Percentiles rank a stretch among this genome's conserved stretches.
Evolutionary conservation across 1,284 basidiomycete species (phyloP).

Genomic region (Microbotryum intermedium): DNA sequence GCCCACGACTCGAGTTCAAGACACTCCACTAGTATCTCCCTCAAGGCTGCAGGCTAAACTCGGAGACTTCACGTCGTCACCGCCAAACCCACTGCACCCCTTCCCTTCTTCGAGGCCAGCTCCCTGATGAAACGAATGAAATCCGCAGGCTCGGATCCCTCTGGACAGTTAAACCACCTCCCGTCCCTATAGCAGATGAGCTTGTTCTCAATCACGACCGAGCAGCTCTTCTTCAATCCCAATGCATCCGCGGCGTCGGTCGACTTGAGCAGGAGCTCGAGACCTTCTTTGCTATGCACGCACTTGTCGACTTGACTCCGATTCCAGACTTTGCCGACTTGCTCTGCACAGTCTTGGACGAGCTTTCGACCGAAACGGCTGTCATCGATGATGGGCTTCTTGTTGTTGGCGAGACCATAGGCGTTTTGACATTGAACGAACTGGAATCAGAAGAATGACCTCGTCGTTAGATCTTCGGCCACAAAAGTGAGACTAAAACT

Average conservation of each 20-base stretch:
- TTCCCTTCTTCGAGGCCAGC: not conserved
- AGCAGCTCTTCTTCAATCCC: conserved; percentile 29
- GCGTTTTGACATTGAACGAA: conserved; percentile 27
- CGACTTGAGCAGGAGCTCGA: conserved; percentile 10
- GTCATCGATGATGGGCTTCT: conserved; percentile 25
- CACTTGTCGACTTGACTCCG: conserved; percentile 12
- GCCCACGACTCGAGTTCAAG: too few relatives aligned
- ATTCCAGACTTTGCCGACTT: conserved; percentile 7
- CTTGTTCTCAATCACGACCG: conserved; percentile 25
- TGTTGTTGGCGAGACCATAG: conserved; percentile 10
- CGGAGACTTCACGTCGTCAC: too few relatives aligned
- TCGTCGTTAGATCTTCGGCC: too few relatives aligned
- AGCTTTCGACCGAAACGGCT: not conserved
- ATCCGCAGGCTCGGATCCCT: conserved; percentile 20
- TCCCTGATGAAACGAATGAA: conserved; percentile 6
- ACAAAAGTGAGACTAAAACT: too few relatives aligned
- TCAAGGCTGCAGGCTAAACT: too few relatives aligned
- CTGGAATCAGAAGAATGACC: not conserved
- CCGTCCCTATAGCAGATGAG: conserved; percentile 17
- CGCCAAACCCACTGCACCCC: too few relatives aligned
- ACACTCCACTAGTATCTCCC: too few relatives aligned
- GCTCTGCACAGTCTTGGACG: conserved; percentile 27
- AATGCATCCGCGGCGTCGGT: conserved; percentile 10
- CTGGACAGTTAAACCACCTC: conserved; percentile 16
- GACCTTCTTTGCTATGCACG: conserved; percentile 17